Evolutionary conservation across 2,329 filamentous ascomycete species (phyloP).

Genomic region (Fusarium oligoseptatum): DNA sequence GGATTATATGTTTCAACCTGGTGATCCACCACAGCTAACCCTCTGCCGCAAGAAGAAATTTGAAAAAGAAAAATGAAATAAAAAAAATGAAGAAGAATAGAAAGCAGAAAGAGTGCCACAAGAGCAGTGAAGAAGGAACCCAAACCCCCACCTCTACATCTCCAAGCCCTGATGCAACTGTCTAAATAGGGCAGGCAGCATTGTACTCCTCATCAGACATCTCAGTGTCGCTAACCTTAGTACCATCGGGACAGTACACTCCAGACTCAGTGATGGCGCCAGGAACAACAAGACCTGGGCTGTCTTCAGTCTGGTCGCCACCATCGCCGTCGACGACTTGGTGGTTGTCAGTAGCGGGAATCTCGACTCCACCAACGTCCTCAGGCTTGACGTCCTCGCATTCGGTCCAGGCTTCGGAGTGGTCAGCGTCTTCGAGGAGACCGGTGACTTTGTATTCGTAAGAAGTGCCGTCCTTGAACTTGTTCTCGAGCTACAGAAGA

Average conservation of each 20-base stretch:
- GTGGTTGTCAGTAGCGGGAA: background rate
- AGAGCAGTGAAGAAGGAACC: background rate
- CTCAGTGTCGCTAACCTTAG: background rate
- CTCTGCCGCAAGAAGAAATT: background rate
- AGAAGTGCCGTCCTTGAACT: background rate
- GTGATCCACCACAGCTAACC: background rate
- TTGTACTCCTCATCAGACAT: background rate
- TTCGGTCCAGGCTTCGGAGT: conserved; percentile 2
- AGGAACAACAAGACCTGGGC: background rate
- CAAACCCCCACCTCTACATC: too few species aligned
- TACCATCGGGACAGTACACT: background rate
- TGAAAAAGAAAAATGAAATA: too few species aligned
- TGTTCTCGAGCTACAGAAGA: background rate
- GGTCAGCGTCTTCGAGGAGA: background rate
- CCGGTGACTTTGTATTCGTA: background rate
- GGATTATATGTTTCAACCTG: background rate
- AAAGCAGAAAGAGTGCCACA: background rate
- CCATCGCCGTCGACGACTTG: background rate
- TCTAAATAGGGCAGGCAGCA: background rate
- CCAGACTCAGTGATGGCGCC: background rate
- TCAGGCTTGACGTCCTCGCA: conserved; percentile 4
- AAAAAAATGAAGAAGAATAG: background rate
- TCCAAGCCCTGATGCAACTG: background rate
- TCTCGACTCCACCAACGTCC: background rate
- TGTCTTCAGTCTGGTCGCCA: background rate